Percentiles rank a stretch among this genome's conserved stretches.
phyloP scores from a whole-genome alignment of 352 stramenopile species.

The Phytopythium ostracodes region DNA sequence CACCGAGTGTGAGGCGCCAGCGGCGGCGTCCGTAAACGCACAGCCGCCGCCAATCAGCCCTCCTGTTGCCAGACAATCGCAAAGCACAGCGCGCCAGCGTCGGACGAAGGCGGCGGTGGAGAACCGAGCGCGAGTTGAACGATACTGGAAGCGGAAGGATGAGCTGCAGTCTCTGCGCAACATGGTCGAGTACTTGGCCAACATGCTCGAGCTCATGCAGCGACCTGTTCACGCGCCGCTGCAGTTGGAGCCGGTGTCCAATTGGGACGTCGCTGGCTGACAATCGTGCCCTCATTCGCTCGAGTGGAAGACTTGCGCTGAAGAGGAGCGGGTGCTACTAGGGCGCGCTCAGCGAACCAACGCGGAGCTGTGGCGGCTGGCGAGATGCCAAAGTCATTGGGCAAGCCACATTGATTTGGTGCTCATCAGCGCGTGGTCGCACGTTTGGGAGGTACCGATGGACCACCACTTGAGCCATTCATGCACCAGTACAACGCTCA shows the following conservation, averaged over 20 bases:
- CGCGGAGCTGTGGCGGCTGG: not conserved
- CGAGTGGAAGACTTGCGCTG: not conserved
- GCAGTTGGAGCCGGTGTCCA: not conserved
- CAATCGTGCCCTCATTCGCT: too few relatives aligned
- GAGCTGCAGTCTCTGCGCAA: constrained; percentile 5
- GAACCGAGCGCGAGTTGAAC: not conserved
- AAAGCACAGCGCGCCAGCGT: not conserved
- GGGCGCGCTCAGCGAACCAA: not conserved
- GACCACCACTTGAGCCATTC: not conserved
- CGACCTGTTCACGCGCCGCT: not conserved
- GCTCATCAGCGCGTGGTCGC: not conserved
- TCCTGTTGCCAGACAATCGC: not conserved
- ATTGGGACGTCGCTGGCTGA: not conserved
- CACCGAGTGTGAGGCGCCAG: not conserved
- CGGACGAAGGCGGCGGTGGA: not conserved
- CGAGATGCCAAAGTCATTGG: not conserved
- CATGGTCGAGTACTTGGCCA: not conserved
- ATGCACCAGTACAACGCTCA: not conserved
- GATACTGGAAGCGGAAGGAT: not conserved
- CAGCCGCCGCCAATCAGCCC: not conserved
- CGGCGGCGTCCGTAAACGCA: not conserved
- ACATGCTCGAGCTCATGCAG: not conserved
- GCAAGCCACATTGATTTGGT: not conserved
- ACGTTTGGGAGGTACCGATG: not conserved
- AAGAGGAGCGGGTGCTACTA: not conserved